Evolutionary conservation across 164 flowering plant species (phyloP).

Genomic region (Vitis vinifera): DNA sequence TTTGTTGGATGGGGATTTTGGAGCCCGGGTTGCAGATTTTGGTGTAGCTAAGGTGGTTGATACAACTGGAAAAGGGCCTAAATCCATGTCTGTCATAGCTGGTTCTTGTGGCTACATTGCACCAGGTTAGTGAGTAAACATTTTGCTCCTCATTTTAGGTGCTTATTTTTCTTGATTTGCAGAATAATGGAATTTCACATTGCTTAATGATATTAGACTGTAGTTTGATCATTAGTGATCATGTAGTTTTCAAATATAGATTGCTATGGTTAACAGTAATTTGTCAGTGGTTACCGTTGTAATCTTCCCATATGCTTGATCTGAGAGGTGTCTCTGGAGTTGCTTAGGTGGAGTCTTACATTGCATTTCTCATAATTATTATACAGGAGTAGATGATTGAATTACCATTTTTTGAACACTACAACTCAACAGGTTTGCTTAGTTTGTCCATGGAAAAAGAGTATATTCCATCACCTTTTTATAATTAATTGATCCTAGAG

Average conservation of each 20-base stretch:
- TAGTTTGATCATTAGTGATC: neutral
- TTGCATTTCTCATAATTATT: neutral
- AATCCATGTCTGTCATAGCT: slow-evolving; percentile 74
- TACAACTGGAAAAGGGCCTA: slow-evolving; percentile 37
- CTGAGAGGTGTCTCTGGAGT: neutral
- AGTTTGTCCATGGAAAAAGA: too few species aligned
- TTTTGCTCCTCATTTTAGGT: neutral
- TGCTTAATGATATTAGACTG: too few species aligned
- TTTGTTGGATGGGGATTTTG: slow-evolving; percentile 59
- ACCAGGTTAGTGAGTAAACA: slow-evolving; percentile 49
- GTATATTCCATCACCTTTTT: too few species aligned
- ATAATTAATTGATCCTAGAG: too few species aligned
- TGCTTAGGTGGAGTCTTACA: neutral
- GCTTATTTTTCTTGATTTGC: neutral
- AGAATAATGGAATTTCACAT: neutral
- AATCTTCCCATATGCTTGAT: neutral
- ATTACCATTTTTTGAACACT: too few species aligned
- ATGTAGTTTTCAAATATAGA: neutral
- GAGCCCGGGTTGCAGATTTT: slow-evolving; percentile 74
- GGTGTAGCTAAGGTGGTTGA: slow-evolving; percentile 78
- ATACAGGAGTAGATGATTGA: too few species aligned
- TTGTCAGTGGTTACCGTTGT: neutral
- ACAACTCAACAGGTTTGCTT: too few species aligned
- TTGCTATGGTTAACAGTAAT: neutral
- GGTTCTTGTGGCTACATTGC: slow-evolving; percentile 91